Percentiles rank a stretch among this genome's conserved stretches.
These are phyloP conservation scores for Ambrosiella xylebori DNA, from an alignment of 2,329 filamentous ascomycete genomes.

Conservation along the genomic window DNA sequence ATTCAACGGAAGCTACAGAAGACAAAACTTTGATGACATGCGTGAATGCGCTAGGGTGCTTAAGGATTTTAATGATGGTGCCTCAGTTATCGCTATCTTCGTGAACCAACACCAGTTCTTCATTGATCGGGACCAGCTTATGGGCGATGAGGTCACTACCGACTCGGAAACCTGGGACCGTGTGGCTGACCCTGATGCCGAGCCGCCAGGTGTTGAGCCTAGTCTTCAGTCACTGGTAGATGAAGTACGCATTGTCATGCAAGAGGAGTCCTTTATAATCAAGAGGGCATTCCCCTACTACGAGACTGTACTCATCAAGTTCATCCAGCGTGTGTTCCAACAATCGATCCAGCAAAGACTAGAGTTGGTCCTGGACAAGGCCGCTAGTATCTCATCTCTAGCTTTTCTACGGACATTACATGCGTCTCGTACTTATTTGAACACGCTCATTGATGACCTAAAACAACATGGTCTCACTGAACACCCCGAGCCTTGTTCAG, in stretches of 20 bases:
- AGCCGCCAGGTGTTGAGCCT: slow-evolving; percentile 78
- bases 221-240: slow-evolving; percentile 84
- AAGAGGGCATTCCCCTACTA: slow-evolving; percentile 92
- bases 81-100: slow-evolving; percentile 87
- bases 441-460: slow-evolving; percentile 72
- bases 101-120: slow-evolving; percentile 99
- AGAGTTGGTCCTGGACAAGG: slow-evolving; percentile 91
- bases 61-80: slow-evolving; percentile 87
- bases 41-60: slow-evolving; percentile 88
- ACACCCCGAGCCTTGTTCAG: slow-evolving; percentile 78
- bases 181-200: slow-evolving; percentile 82
- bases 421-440: slow-evolving; percentile 78
- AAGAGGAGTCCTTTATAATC: slow-evolving; percentile 94
- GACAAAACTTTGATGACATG: slow-evolving; percentile 96
- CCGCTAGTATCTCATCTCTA: slow-evolving; percentile 74
- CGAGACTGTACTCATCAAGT: slow-evolving; percentile 82
- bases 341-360: slow-evolving; percentile 93
- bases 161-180: slow-evolving; percentile 75
- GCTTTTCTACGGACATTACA: slow-evolving; percentile 85
- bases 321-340: slow-evolving; percentile 90
- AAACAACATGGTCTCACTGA: slow-evolving; percentile 91
- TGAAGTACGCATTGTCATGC: slow-evolving; percentile 87
- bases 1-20: slow-evolving; percentile 91
- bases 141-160: slow-evolving; percentile 65
- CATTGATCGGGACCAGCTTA: slow-evolving; percentile 83